Conservation (phyloP, 148 eudicot genomes). For the Nepenthes mirabilis region DNA sequence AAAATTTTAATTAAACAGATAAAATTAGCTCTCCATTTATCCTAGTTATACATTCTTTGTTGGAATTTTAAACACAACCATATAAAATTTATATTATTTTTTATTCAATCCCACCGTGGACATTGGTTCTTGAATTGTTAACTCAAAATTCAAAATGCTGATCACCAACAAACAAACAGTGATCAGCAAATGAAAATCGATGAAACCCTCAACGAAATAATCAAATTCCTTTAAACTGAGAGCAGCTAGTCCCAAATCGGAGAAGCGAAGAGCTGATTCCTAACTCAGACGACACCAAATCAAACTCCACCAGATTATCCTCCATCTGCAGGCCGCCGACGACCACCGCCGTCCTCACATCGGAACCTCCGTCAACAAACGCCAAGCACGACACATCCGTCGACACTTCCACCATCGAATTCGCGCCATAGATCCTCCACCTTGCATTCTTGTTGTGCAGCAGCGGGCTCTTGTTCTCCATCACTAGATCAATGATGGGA, state of each 20-base stretch:
- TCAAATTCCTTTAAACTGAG: constrained; percentile 23
- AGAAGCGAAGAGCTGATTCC: constrained; percentile 31
- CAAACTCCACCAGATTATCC: constrained; percentile 39
- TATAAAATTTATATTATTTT: too few relatives aligned
- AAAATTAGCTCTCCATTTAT: too few relatives aligned
- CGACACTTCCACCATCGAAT: constrained; percentile 28
- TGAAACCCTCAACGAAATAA: neutral
- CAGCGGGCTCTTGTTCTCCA: constrained; percentile 15
- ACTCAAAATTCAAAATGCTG: too few relatives aligned
- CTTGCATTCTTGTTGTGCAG: constrained; percentile 21
- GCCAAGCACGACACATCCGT: constrained; percentile 28
- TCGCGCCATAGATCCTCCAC: constrained; percentile 42
- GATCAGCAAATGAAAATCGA: too few relatives aligned
- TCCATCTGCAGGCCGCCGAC: constrained; percentile 51
- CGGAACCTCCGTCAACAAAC: constrained; percentile 27
- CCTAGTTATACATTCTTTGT: too few relatives aligned
- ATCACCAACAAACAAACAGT: too few relatives aligned
- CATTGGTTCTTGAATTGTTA: too few relatives aligned
- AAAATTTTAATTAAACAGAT: too few relatives aligned
- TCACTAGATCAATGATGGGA: constrained; percentile 31
- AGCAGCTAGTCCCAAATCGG: constrained; percentile 24
- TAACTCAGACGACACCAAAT: constrained; percentile 16
- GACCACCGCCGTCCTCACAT: constrained; percentile 24
- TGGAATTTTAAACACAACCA: too few relatives aligned
- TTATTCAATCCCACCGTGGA: too few relatives aligned